Base-by-base conservation (phyloP, 2,329 filamentous ascomycete genomes). In the Claviceps sp. region DNA sequence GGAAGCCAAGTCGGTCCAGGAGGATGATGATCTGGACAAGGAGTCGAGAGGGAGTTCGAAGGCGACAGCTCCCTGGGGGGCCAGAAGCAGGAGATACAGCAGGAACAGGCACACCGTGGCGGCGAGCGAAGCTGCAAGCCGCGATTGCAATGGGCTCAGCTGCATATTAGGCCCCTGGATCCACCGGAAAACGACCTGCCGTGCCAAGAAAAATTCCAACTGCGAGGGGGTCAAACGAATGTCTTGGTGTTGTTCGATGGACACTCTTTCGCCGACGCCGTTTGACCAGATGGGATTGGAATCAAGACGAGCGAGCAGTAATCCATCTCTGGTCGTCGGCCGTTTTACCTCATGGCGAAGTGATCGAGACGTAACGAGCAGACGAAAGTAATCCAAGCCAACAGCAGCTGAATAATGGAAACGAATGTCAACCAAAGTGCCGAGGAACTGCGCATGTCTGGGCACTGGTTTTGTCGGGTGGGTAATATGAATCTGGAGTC, bases 121-220 rank as follows among this genome's bases (percentile, higher is more conserved):
- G 60, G 77, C 71, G 50, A 85, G 64, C 53, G 83, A 86, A 60
- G 82, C 81, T 63, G 78, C 78, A 62, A 88, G 78, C 63, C 85
- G 83, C 69, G 82, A 84, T 71, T 86, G 86, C 59, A 86, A 71
- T 61, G 78, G 81, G 65, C 77, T 82, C 66, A 84, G 75, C 67
- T 82, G 71, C 77, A 79, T 79, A 57, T 61, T 66, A 18, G 26
- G 9, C 22, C 4, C 45, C 45, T n/a, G 26, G 30, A 16, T 24
- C n/a, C n/a, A 11, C n/a, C 45, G 5, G 45, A 18, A 18, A 44
- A 26, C 24, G 16, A 46, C 14, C 43, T 46, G 11, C 5, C n/a
- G n/a, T 34, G 24, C 9, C 44, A 18, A 41, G 18, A 41, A 26
- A 30, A 16, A 16, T 3, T 14, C 24, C 26, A 26, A n/a, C n/a